Percentiles rank a stretch among this genome's conserved stretches.
phyloP scores from a whole-genome alignment of 1,284 basidiomycete genomes.

The Ganoderma boninense region DNA sequence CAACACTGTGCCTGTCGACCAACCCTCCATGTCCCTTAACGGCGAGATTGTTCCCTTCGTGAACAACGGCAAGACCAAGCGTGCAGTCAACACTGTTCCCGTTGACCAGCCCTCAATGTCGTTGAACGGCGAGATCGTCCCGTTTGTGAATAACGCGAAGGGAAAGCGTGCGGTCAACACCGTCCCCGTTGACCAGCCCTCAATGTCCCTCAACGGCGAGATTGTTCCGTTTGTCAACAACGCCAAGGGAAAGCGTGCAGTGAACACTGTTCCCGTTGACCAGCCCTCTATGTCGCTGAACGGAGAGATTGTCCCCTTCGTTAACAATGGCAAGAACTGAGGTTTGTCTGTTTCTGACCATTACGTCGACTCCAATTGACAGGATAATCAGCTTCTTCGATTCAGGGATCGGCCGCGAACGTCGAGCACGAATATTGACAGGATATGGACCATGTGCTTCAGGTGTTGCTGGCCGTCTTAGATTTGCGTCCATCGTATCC shows the following conservation, averaged over 20 bases:
- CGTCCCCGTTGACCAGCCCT: slow-evolving; percentile 43
- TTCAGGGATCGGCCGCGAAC: not conserved
- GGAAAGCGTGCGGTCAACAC: slow-evolving; percentile 41
- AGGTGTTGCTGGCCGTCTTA: slow-evolving; percentile 26
- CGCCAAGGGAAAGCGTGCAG: slow-evolving; percentile 37
- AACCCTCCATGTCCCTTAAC: slow-evolving; percentile 33
- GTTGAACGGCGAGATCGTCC: slow-evolving; percentile 32
- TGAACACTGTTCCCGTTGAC: slow-evolving; percentile 46
- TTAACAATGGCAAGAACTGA: slow-evolving; percentile 33
- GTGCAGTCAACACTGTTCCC: slow-evolving; percentile 39
- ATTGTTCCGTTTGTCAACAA: slow-evolving; percentile 35
- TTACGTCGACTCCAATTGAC: not conserved
- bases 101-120: slow-evolving; percentile 42
- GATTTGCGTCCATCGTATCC: slow-evolving; percentile 31
- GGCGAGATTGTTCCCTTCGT: slow-evolving; percentile 26
- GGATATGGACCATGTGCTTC: slow-evolving; percentile 23
- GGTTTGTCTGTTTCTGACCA: slow-evolving; percentile 4
- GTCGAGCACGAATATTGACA: slow-evolving; percentile 10
- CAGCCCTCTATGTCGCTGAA: slow-evolving; percentile 35
- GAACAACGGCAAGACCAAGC: slow-evolving; percentile 23
- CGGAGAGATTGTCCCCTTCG: slow-evolving; percentile 32
- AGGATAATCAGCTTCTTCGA: not conserved
- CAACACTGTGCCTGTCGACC: slow-evolving; percentile 36
- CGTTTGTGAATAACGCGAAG: slow-evolving; percentile 36
- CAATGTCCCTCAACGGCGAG: slow-evolving; percentile 34